These are phyloP conservation scores for Skeletonema costatum DNA, from an alignment of 108 stramenopile genomes.

Conservation along the genomic window DNA sequence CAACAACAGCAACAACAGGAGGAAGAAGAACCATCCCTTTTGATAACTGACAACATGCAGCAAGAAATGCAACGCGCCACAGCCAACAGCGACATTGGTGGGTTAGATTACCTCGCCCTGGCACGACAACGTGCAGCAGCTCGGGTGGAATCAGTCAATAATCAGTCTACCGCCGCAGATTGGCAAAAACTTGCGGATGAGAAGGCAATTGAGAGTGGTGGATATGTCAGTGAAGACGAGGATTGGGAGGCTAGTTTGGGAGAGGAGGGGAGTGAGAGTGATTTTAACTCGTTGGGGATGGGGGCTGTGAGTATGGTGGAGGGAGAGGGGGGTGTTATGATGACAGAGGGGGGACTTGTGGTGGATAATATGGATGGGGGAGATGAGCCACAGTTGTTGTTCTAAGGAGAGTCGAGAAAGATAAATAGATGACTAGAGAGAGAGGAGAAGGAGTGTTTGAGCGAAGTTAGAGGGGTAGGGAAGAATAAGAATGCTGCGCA, in stretches of 20 bases:
- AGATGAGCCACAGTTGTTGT: slow-evolving; percentile 19
- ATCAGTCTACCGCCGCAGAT: slow-evolving; percentile 21
- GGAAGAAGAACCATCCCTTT: slow-evolving; percentile 11
- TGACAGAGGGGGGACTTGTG: slow-evolving; percentile 38
- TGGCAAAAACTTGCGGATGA: slow-evolving; percentile 28
- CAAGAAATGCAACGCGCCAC: slow-evolving; percentile 25
- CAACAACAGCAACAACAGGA: neutral
- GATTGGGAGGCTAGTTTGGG: slow-evolving; percentile 39
- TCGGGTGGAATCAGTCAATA: slow-evolving; percentile 25
- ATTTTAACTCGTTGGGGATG: slow-evolving; percentile 27
- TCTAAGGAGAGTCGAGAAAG: neutral
- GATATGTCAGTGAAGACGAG: slow-evolving; percentile 15
- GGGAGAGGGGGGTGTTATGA: slow-evolving; percentile 23
- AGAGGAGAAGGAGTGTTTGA: neutral
- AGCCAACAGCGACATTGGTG: slow-evolving; percentile 1
- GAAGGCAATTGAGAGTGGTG: neutral
- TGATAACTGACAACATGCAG: slow-evolving; percentile 24
- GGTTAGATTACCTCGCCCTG: slow-evolving; percentile 36
- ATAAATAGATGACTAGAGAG: neutral
- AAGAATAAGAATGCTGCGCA: neutral
- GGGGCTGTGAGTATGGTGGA: neutral
- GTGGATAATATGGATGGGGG: slow-evolving; percentile 18
- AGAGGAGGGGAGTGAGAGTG: slow-evolving; percentile 19
- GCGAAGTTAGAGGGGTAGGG: neutral
- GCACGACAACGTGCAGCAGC: slow-evolving; percentile 28